Percentiles rank a stretch among this genome's conserved stretches.
Conservation (phyloP, 108 stramenopile species). For the Nitzschia palea region DNA sequence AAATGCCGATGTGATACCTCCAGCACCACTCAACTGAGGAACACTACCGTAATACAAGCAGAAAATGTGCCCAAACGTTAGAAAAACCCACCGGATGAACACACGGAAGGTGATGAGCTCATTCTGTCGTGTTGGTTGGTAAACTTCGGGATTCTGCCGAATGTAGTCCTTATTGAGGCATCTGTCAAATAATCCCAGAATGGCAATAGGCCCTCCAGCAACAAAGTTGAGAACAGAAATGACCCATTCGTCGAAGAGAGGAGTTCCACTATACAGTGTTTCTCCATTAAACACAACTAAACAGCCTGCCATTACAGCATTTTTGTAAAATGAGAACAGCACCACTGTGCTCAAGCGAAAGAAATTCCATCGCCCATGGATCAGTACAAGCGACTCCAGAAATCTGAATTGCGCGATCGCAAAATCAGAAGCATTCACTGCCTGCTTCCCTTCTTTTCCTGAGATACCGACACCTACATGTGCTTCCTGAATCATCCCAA, state of each 20-base stretch:
- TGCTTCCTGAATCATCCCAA: slow-evolving; percentile 97
- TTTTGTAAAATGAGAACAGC: slow-evolving; percentile 98
- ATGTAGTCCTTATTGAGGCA: slow-evolving; percentile 88
- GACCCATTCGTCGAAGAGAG: slow-evolving; percentile 81
- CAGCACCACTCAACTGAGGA: slow-evolving; percentile 25
- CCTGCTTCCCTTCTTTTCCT: slow-evolving; percentile 96
- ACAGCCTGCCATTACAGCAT: slow-evolving; percentile 84
- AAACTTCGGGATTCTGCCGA: slow-evolving; percentile 69
- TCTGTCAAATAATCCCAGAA: slow-evolving; percentile 90
- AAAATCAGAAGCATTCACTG: slow-evolving; percentile 95
- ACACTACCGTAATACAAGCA: slow-evolving; percentile 72
- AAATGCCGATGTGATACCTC: slow-evolving; percentile 69
- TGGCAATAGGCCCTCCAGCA: slow-evolving; percentile 80
- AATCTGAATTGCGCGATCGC: slow-evolving; percentile 93
- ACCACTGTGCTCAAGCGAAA: slow-evolving; percentile 87
- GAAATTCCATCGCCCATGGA: slow-evolving; percentile 97
- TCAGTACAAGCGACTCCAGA: slow-evolving; percentile 86
- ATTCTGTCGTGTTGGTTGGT: slow-evolving; percentile 72
- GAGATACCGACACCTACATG: slow-evolving; percentile 94
- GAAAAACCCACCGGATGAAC: slow-evolving; percentile 62
- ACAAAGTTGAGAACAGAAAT: slow-evolving; percentile 89
- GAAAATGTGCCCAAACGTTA: slow-evolving; percentile 62
- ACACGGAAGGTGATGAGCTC: slow-evolving; percentile 68
- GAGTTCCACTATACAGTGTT: slow-evolving; percentile 81
- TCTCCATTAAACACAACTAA: slow-evolving; percentile 68